Evolutionary conservation across 2,329 filamentous ascomycete species (phyloP).

Genomic region (Apiospora marii): DNA sequence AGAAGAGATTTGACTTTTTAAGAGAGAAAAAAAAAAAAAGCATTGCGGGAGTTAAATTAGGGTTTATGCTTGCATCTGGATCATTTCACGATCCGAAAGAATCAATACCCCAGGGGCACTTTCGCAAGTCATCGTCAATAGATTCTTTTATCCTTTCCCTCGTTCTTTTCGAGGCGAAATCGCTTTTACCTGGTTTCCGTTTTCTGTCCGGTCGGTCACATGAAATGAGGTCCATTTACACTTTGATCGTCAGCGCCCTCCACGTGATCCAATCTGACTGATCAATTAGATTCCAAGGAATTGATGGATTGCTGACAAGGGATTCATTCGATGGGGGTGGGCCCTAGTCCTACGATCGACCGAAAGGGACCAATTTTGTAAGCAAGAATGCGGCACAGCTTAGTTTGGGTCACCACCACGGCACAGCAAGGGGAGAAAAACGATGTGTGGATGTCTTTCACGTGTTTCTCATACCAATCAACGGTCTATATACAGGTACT

Average conservation of each 20-base stretch:
- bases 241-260: background rate
- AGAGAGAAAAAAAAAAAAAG: background rate
- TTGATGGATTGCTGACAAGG: background rate
- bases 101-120: background rate
- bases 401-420: background rate
- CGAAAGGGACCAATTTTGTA: background rate
- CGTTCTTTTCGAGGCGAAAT: background rate
- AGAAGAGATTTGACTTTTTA: no score
- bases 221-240: background rate
- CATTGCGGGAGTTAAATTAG: slow-evolving; percentile 13
- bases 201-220: background rate
- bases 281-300: background rate
- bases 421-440: background rate
- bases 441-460: background rate
- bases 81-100: background rate
- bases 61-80: background rate
- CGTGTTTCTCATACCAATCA: background rate
- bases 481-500: background rate
- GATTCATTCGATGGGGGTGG: background rate
- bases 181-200: background rate
- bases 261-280: background rate
- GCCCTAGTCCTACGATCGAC: background rate
- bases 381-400: background rate
- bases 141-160: background rate
- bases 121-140: background rate